These are phyloP conservation scores for Suillus weaverae DNA, from an alignment of 768 basidiomycete species.

Conservation along the genomic window DNA sequence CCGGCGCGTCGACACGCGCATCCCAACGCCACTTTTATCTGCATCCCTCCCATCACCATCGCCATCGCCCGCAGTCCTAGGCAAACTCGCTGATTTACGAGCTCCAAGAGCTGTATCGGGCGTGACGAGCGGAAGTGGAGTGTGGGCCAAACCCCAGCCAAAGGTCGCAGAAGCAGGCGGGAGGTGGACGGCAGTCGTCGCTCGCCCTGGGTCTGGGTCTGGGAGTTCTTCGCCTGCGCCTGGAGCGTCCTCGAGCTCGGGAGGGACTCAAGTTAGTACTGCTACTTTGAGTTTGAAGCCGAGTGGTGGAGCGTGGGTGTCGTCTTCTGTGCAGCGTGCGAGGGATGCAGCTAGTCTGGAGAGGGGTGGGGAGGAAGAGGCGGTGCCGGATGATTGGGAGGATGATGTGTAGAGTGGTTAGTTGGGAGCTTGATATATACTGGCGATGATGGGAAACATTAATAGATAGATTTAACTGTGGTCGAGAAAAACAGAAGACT, in stretches of 20 bases:
- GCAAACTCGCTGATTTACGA: slow-evolving; percentile 62
- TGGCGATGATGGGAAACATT: background rate
- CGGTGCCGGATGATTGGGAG: slow-evolving; percentile 58
- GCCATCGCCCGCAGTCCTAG: slow-evolving; percentile 39
- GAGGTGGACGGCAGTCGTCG: slow-evolving; percentile 21
- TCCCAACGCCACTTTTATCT: slow-evolving; percentile 67
- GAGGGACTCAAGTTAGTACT: slow-evolving; percentile 1
- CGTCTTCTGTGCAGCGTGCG: slow-evolving; percentile 20
- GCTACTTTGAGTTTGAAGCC: slow-evolving; percentile 3
- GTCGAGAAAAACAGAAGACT: background rate
- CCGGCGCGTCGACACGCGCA: slow-evolving; percentile 77
- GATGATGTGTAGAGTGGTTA: slow-evolving; percentile 39
- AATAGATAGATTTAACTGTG: background rate
- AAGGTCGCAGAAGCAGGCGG: slow-evolving; percentile 13
- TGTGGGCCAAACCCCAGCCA: slow-evolving; percentile 4
- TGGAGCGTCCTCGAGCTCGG: background rate
- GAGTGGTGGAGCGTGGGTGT: slow-evolving; percentile 19
- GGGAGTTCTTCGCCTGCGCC: slow-evolving; percentile 2
- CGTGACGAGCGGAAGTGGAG: background rate
- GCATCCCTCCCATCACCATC: background rate
- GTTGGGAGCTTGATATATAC: background rate
- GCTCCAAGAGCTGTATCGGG: slow-evolving; percentile 15
- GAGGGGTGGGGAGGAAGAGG: slow-evolving; percentile 8
- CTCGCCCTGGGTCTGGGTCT: slow-evolving; percentile 15
- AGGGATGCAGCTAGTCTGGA: slow-evolving; percentile 2